A percentile compares a stretch with the other conserved stretches of the same genome.
These are phyloP conservation scores for Calvatia gigantea DNA, from an alignment of 768 basidiomycete genomes.

Conservation along the genomic window DNA sequence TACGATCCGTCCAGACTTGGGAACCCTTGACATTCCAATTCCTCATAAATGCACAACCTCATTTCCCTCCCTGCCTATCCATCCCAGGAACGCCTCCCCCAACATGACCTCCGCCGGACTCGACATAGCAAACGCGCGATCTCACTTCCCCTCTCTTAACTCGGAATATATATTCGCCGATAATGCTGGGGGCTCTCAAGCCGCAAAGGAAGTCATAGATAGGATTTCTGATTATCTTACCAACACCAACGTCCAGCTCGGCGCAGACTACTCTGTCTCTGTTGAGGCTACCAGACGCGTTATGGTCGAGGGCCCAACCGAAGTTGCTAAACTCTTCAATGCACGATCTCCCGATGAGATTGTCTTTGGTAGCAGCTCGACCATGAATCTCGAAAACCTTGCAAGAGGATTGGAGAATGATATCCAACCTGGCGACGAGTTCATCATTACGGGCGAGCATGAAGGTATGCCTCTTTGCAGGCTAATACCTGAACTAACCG, in stretches of 20 bases:
- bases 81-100: not conserved
- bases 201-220: constrained; percentile 50
- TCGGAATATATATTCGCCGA: constrained; percentile 67
- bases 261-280: constrained; percentile 65
- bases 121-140: constrained; percentile 49
- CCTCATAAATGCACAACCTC: not conserved
- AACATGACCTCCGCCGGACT: constrained; percentile 23
- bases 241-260: constrained; percentile 72
- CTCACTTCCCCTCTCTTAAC: constrained; percentile 59
- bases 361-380: constrained; percentile 63
- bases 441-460: constrained; percentile 77
- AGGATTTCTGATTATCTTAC: constrained; percentile 63
- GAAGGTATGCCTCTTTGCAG: constrained; percentile 47
- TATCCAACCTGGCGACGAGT: constrained; percentile 61
- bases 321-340: constrained; percentile 60
- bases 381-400: constrained; percentile 67
- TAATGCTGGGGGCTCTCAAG: constrained; percentile 76
- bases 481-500: not conserved
- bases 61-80: not conserved
- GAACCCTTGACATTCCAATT: not conserved
- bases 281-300: constrained; percentile 46
- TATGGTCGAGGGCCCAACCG: constrained; percentile 43
- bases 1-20: not conserved
- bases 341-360: constrained; percentile 61
- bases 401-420: constrained; percentile 55